These are phyloP conservation scores for Raphanus raphanistrum DNA, from an alignment of 345 rosid genomes.

Conservation along the genomic window DNA sequence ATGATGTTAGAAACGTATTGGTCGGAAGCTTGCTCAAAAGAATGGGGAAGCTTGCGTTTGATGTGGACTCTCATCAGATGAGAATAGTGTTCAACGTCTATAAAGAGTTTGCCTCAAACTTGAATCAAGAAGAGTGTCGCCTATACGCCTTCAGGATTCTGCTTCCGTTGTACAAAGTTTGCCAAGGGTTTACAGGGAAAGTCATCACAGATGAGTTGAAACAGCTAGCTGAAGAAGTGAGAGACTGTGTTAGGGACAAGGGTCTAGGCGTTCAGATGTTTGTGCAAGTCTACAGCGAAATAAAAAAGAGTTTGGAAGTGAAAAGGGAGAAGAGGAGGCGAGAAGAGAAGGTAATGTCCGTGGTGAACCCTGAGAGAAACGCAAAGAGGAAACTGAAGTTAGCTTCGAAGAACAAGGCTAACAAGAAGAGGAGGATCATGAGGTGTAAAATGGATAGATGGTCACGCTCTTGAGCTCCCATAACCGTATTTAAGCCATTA, in stretches of 20 bases:
- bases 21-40: slow-evolving; percentile 56
- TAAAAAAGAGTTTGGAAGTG: slow-evolving; percentile 51
- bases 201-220: slow-evolving; percentile 58
- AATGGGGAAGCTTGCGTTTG: slow-evolving; percentile 74
- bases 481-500: background rate
- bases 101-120: slow-evolving; percentile 41
- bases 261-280: slow-evolving; percentile 51
- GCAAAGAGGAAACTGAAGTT: slow-evolving; percentile 78
- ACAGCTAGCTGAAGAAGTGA: slow-evolving; percentile 64
- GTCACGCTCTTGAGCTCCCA: slow-evolving; percentile 11
- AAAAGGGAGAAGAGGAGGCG: slow-evolving; percentile 75
- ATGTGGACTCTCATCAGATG: slow-evolving; percentile 62
- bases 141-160: slow-evolving; percentile 53
- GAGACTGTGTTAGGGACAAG: slow-evolving; percentile 44
- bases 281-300: slow-evolving; percentile 51
- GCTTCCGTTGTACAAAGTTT: slow-evolving; percentile 69
- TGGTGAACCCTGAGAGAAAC: slow-evolving; percentile 62
- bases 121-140: slow-evolving; percentile 45
- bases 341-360: slow-evolving; percentile 72
- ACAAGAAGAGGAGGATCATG: slow-evolving; percentile 76
- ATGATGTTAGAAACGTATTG: slow-evolving; percentile 38
- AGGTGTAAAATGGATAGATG: slow-evolving; percentile 25
- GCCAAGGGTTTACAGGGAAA: slow-evolving; percentile 75
- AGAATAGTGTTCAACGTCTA: slow-evolving; percentile 56
- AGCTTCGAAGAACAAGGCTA: slow-evolving; percentile 61